Percentiles rank a stretch among this genome's conserved stretches.
These are phyloP conservation scores for Suillus hirtellus DNA, from an alignment of 768 basidiomycete genomes.

Conservation along the genomic window DNA sequence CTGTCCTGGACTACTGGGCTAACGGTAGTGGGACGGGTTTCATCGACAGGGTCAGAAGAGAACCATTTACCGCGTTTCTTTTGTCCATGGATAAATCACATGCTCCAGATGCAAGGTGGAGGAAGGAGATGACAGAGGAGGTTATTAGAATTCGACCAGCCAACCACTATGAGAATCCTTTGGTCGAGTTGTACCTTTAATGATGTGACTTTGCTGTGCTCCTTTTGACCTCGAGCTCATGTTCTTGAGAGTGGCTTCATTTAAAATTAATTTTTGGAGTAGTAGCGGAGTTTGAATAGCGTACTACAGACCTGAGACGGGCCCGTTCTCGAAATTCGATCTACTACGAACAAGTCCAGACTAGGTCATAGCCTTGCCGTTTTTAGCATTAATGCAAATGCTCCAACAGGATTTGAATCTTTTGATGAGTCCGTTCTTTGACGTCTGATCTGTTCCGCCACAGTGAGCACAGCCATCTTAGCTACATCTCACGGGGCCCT, in stretches of 20 bases:
- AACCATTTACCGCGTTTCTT: conserved; percentile 10
- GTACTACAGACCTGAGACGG: too few species aligned
- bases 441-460: not conserved
- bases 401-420: not conserved
- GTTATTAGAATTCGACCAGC: not conserved
- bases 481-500: not conserved
- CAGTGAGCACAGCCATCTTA: not conserved
- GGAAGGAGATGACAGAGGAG: conserved; percentile 7
- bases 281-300: not conserved
- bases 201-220: not conserved
- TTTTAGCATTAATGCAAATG: too few species aligned
- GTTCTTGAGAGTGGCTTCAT: not conserved
- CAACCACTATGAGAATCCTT: not conserved
- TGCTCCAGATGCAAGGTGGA: conserved; percentile 7
- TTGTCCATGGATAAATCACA: not conserved
- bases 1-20: conserved; percentile 12
- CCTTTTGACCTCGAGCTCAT: not conserved
- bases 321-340: too few species aligned
- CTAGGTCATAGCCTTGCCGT: too few species aligned
- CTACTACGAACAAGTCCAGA: too few species aligned
- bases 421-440: not conserved
- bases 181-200: not conserved
- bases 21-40: not conserved
- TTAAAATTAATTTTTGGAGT: not conserved
- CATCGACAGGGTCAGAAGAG: not conserved